Conservation (phyloP, 495 filamentous ascomycete genomes). For the Oidiodendron maius region DNA sequence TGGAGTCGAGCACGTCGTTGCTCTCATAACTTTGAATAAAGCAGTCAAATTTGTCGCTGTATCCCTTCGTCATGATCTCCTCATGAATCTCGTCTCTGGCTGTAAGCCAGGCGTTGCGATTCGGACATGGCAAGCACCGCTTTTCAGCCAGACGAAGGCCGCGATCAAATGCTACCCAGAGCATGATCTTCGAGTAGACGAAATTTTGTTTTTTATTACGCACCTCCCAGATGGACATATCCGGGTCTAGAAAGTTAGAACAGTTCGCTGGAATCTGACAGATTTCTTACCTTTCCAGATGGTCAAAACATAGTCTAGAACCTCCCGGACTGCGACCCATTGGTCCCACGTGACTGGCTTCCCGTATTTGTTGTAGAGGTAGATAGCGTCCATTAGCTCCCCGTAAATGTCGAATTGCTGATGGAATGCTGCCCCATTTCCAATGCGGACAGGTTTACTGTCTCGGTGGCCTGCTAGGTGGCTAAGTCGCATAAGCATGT, state of each 20-base stretch:
- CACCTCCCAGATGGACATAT: slow-evolving; percentile 79
- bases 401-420: slow-evolving; percentile 73
- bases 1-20: slow-evolving; percentile 59
- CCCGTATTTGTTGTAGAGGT: slow-evolving; percentile 72
- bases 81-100: slow-evolving; percentile 61
- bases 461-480: slow-evolving; percentile 65
- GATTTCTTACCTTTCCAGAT: slow-evolving; percentile 35
- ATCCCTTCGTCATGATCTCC: slow-evolving; percentile 61
- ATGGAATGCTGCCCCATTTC: slow-evolving; percentile 69
- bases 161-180: slow-evolving; percentile 72
- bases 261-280: too few species aligned
- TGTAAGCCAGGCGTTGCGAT: slow-evolving; percentile 53
- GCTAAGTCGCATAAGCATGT: slow-evolving; percentile 5
- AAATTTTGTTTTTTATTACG: slow-evolving; percentile 67
- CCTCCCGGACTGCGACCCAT: slow-evolving; percentile 55
- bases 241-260: slow-evolving; percentile 39
- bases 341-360: slow-evolving; percentile 70
- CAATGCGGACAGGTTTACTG: slow-evolving; percentile 65
- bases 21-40: slow-evolving; percentile 70
- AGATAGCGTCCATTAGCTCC: slow-evolving; percentile 69
- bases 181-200: slow-evolving; percentile 67
- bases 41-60: slow-evolving; percentile 55
- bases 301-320: slow-evolving; percentile 52
- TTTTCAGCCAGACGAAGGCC: slow-evolving; percentile 66
- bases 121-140: slow-evolving; percentile 61